Evolutionary conservation across 768 basidiomycete genomes (phyloP), one percentile per base, ranked within the genome.

Genomic region (Scleroderma bovista): DNA sequence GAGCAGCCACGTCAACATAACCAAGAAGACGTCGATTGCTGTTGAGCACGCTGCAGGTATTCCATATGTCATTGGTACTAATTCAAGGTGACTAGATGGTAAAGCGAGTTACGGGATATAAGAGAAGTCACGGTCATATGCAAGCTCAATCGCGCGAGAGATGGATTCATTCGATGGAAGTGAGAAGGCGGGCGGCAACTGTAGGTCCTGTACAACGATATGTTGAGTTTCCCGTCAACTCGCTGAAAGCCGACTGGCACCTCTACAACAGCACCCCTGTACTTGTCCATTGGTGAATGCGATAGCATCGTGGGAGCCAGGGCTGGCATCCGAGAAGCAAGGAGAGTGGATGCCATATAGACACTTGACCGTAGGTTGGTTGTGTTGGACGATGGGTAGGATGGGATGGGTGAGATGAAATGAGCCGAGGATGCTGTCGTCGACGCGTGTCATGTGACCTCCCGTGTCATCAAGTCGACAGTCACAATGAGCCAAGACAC

Each of bases 71-170:
- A 40, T 47, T 2, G n/a, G 29, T 7, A 49, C 29, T n/a, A 36
- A 12, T 12, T 42, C 17, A 37, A 33, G 15, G n/a, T n/a, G 33
- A 40, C 48, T 37, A 36, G 42, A 26, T 5, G 32, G 15, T 37
- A 44, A 24, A 43, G 5, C 32, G 19, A 69, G 71, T 60, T 59
- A 94, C 93, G 93, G 93, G 53, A 95, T 84, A 58, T 94, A 85
- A 16, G 92, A 92, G 69, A 94, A 96, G 63, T 96, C 93, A 31
- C 92, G 82, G 56, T 96, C 93, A 58, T 93, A 95, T 0, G 93
- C 93, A 22, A 87, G 77, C 57, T 91, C 90, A 24, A 95, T 80
- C 1, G 89, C 93, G 20, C 78, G 75, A 9, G 79, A 76, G 50
- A 94, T 82, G 17, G 80, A 75, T 60, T 90, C 90, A 51, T 76